Base-by-base conservation (phyloP, 2,329 filamentous ascomycete species). In the Monosporascus ibericus region DNA sequence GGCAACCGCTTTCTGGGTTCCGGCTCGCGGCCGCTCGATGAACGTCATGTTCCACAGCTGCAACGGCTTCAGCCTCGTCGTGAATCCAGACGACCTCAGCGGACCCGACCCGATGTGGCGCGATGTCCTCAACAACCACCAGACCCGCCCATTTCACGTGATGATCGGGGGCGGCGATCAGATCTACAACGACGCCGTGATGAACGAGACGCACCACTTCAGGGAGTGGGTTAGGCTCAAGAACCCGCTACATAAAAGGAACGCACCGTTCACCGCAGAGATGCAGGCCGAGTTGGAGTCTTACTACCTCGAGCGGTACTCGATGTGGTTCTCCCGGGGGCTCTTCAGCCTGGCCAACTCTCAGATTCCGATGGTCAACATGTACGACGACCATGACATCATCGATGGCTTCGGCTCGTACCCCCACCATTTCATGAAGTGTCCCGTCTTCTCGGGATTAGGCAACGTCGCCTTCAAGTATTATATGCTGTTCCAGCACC, bases 1-100 rank as follows among this genome's bases (percentile, higher is more conserved):
- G 6, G 84, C 90, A 2, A 85, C 89, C 49, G 90, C 87, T 1
- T 99, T 99, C 68, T 99, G 94, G 92, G 90, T 99, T 1, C 94
- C 95, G 5, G 87, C 87, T 34, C 81, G 79, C 48, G 87, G 84
- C 17, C 80, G 95, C 67, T 82, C 88, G 2, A 99, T 99, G 94
- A 96, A 97, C 72, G 89, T 96, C 67, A 96, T 97, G 91, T 99
- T 96, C 73, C 83, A 97, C 73, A 96, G 88, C 67, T 96, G 94
- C 75, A 99, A 99, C 68, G 94, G 95, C 2, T 99, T 99, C 75
- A 92, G 90, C 61, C 69, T 87, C 49, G 87, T 82, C 52, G 88
- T 88, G 24, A 85, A 95, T 56, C 75, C 90, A 0, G 80, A 95
- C 65, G 79, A 85, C 46, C 87, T 96, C 67, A 94, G 87, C 64